Conservation (phyloP, 345 rosid species). For the Isatis tinctoria region DNA sequence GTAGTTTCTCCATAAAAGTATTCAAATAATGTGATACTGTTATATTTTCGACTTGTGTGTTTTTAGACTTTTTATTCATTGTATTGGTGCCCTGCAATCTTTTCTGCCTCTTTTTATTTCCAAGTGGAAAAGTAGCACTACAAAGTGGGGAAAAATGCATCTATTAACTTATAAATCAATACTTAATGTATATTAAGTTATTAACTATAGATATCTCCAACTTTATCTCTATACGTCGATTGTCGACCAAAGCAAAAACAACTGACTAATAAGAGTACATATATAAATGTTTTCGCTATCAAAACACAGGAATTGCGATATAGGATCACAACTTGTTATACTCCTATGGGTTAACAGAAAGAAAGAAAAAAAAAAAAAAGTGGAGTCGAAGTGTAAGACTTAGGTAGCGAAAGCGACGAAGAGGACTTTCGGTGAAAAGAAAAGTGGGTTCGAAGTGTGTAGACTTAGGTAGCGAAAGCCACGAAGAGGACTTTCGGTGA, state of each 20-base stretch:
- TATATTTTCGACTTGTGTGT: neutral
- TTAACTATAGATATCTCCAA: too few relatives aligned
- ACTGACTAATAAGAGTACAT: neutral
- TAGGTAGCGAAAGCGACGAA: too few relatives aligned
- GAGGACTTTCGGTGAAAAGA: neutral
- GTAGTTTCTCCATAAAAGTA: slow-evolving; percentile 86
- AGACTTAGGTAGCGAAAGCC: slow-evolving; percentile 12
- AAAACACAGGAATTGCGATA: neutral
- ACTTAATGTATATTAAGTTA: neutral
- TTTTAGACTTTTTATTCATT: neutral
- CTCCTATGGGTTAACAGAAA: neutral
- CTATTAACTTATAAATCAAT: neutral
- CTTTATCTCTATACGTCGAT: neutral
- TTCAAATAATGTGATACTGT: neutral
- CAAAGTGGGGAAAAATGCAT: slow-evolving; percentile 5
- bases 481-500: slow-evolving; percentile 29
- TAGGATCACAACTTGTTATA: neutral
- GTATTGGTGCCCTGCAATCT: neutral
- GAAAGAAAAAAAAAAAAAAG: neutral
- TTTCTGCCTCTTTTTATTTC: neutral
- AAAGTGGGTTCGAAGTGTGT: slow-evolving; percentile 14
- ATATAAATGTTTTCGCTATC: neutral
- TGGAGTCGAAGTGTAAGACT: slow-evolving; percentile 13
- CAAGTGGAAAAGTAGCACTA: slow-evolving; percentile 2
- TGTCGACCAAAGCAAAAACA: neutral